Evolutionary conservation across 768 basidiomycete species (phyloP), one percentile per base, ranked within the genome.

Genomic region (Naganishia friedmannii): DNA sequence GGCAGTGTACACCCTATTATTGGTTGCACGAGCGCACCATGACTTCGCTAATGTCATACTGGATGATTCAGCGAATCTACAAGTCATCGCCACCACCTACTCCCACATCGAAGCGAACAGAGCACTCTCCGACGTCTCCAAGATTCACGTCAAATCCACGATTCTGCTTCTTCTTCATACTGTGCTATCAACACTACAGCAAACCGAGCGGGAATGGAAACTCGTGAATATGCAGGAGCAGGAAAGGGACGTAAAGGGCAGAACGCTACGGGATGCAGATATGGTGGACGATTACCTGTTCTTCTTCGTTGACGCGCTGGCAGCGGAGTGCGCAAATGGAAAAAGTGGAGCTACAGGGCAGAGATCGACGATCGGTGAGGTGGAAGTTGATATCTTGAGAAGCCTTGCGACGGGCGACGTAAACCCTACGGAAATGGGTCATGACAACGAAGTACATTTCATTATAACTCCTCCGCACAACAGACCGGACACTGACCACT

Each of bases 71-170:
- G 37, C 31, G 34, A 32, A 23, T 55, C 34, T 31, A 23, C 60
- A 56, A 13, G 42, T 66, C 26, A n/a, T 72, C 4, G 10, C 29
- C 34, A n/a, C 45, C 2, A 28, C 53, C 1, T 72, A 72, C 55
- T 39, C 39, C 2, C 39, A 54, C 15, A 45, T 57, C 28, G 32
- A 65, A 56, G 72, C 70, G 39, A 69, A 70, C 34, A 28, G 63
- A 32, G 71, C 66, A 23, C 67, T 75, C 37, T 53, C 69, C 34
- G 60, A 58, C 37, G 67, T 70, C 42, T 37, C 53, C 32, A 66
- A 68, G 26, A 42, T 75, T 3, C 70, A 75, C 65, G 42, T 63
- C 17, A 69, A 73, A 46, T 54, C 72, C 19, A 71, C 72, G 2
- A 21, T 56, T 34, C 53, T 75, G 42, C 42, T 75, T 6, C 51